Evolutionary conservation across 192 early-diverging fungal genomes (phyloP), one percentile per base, ranked within the genome.

Genomic region (Fimicolochytrium jonesii): DNA sequence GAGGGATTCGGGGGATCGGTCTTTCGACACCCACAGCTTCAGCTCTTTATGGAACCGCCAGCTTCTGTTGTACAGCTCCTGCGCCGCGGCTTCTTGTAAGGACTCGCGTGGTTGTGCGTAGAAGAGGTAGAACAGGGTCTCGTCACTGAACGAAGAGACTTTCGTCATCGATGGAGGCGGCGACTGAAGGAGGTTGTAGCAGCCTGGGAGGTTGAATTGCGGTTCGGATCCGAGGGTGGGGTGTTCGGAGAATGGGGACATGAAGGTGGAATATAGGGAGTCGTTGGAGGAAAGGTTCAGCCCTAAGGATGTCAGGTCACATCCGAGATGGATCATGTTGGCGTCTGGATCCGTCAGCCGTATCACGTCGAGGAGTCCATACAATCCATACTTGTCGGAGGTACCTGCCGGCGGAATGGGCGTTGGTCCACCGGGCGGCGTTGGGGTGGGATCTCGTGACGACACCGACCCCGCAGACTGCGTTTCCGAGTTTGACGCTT

Each of bases 31-130:
- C 97, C 97, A 99, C 42, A 95, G 67, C 52, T 86, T 82, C 48
- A 94, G 69, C 57, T 95, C 92, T 71, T 92, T 94, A 81, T 99
- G 97, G 74, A 90, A 99, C 54, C 94, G 82, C 95, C 95, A 99
- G 69, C 89, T 86, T 32, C 97, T 85, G 67, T 84, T 86, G 72
- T 91, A 88, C 63, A 99, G 83, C 79, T 99, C 95, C 62, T 92
- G 87, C 25, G 95, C 94, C 5, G 92, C 91, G 6, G 87, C 88
- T 65, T 97, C 93, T 78, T 97, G 93, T 20, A 93, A 58, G 36
- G 87, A 77, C 52, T 95, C 93, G 47, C 90, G 83, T n/a, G 97
- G 95, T 81, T 93, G 86, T 13, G 90, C 88, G 75, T 99, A 98
- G 75, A 99, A 99, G 35, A 94, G 83, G 78, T 97, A 97, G 60